These are phyloP conservation scores for Hordeum vulgare DNA, from an alignment of 176 grass and related monocot species.

Conservation along the genomic window MorexV3_pseudomolecules_assembly NC_058519.1:509653713-509654212, in stretches of 20 bases:
- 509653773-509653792: background rate
- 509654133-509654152: slow-evolving; percentile 28
- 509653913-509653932: slow-evolving; percentile 46
- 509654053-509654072: slow-evolving; percentile 45
- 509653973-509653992: slow-evolving; percentile 64
- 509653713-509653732: slow-evolving; percentile 24
- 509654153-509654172: slow-evolving; percentile 7
- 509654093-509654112: slow-evolving; percentile 61
- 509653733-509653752: slow-evolving; percentile 73
- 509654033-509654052: slow-evolving; percentile 47
- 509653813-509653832: slow-evolving; percentile 30
- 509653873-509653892: slow-evolving; percentile 82
- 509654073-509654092: slow-evolving; percentile 56
- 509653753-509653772: slow-evolving; percentile 55
- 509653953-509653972: slow-evolving; percentile 69
- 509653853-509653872: slow-evolving; percentile 50
- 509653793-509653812: slow-evolving; percentile 33
- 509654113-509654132: slow-evolving; percentile 23
- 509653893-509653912: slow-evolving; percentile 54
- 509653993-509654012: slow-evolving; percentile 55
- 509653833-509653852: slow-evolving; percentile 45
- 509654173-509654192: slow-evolving; percentile 39
- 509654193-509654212: slow-evolving; percentile 33
- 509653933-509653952: slow-evolving; percentile 56
- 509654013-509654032: slow-evolving; percentile 39